A percentile compares a stretch with the other conserved stretches of the same genome.
Evolutionary conservation across 768 basidiomycete genomes (phyloP).

Genomic region (Russula sp.): DNA sequence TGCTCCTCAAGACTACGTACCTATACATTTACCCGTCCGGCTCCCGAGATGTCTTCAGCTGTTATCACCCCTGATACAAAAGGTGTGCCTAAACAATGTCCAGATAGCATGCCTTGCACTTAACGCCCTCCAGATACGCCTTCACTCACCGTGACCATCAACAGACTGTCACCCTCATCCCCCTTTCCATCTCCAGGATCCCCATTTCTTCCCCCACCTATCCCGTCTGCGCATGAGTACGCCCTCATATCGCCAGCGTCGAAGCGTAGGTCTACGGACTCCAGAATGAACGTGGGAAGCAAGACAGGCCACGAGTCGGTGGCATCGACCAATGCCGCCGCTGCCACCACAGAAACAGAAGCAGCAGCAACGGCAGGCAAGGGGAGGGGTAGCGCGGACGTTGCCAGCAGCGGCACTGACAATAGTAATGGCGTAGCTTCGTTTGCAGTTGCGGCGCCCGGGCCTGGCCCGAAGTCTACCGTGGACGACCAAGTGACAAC

Average conservation of each 20-base stretch:
- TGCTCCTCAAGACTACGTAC: neutral
- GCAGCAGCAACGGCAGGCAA: neutral
- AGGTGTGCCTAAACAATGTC: conserved; percentile 7
- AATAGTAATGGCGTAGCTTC: neutral
- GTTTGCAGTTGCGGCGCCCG: neutral
- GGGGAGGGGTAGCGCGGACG: neutral
- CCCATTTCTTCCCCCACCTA: conserved; percentile 62
- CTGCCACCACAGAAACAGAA: neutral
- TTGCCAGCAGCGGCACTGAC: neutral
- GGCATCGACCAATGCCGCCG: neutral
- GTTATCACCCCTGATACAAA: conserved; percentile 21
- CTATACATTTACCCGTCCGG: neutral
- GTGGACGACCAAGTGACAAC: neutral
- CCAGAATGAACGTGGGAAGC: conserved; percentile 21
- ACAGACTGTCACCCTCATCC: conserved; percentile 38
- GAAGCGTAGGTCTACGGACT: conserved; percentile 19
- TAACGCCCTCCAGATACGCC: conserved; percentile 15
- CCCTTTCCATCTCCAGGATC: conserved; percentile 62
- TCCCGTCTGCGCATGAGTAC: conserved; percentile 62
- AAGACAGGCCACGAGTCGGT: conserved; percentile 11
- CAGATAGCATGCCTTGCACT: neutral
- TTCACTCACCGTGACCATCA: conserved; percentile 28
- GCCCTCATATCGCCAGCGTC: conserved; percentile 42
- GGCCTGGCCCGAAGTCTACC: neutral
- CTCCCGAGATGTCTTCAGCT: conserved; percentile 8